Conservation (phyloP, 2,329 filamentous ascomycete genomes). For the Incumbomyces delicatus region DNA sequence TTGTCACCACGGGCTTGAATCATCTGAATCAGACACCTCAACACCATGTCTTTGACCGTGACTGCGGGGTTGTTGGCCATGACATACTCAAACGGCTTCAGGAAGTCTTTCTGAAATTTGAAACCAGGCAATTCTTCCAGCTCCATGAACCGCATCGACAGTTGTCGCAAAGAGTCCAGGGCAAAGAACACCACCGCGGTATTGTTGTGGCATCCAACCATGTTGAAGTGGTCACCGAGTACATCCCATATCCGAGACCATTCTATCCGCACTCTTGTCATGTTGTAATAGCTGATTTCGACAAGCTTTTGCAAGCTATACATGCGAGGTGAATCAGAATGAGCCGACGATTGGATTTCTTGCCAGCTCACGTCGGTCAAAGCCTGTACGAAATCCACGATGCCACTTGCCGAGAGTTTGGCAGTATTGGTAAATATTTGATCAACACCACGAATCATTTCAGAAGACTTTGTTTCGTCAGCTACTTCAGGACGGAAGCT, state of each 20-base stretch:
- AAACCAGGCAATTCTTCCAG: conserved; percentile 96
- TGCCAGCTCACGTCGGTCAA: conserved; percentile 97
- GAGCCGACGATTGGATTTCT: conserved; percentile 93
- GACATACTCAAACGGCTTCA: conserved; percentile 97
- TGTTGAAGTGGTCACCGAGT: conserved; percentile 96
- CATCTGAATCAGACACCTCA: conserved; percentile 97
- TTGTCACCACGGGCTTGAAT: conserved; percentile 94
- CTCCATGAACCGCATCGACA: conserved; percentile 98
- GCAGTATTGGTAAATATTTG: conserved; percentile 95
- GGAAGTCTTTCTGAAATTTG: conserved; percentile 98
- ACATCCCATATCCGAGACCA: conserved; percentile 98
- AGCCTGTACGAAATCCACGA: conserved; percentile 87
- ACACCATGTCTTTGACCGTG: conserved; percentile 92
- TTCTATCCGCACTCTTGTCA: conserved; percentile 95
- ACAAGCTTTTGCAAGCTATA: conserved; percentile 98
- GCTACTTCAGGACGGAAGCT: conserved; percentile 70
- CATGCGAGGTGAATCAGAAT: conserved; percentile 88
- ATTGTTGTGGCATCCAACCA: conserved; percentile 92
- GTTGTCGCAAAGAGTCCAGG: conserved; percentile 82
- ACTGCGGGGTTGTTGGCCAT: conserved; percentile 86
- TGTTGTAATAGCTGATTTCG: conserved; percentile 99
- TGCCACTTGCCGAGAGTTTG: conserved; percentile 83
- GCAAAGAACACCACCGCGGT: conserved; percentile 97
- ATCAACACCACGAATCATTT: conserved; percentile 86
- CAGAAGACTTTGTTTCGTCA: conserved; percentile 81